Conservation (phyloP, 1,284 basidiomycete species). For the Apiotrichum gracile region DNA sequence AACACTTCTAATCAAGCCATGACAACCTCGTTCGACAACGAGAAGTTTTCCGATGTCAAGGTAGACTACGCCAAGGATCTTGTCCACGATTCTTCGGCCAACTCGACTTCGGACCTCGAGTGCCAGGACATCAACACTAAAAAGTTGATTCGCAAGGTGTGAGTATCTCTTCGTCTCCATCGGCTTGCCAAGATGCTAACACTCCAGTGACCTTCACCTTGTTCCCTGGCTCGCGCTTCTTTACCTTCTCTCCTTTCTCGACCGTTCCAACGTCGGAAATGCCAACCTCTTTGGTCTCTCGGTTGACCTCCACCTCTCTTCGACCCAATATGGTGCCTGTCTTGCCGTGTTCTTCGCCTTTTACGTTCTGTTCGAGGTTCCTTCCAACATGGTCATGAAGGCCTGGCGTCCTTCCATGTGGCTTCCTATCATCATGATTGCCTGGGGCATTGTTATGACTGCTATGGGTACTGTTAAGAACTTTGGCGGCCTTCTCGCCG, state of each 20-base stretch:
- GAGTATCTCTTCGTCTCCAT: not conserved
- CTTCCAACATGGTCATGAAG: constrained; percentile 56
- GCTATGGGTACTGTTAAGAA: constrained; percentile 45
- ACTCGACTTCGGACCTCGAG: not conserved
- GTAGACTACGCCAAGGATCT: not conserved
- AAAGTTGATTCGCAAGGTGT: constrained; percentile 10
- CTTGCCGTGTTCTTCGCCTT: constrained; percentile 42
- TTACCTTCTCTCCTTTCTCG: constrained; percentile 64
- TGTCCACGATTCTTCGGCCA: not conserved
- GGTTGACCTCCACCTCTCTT: constrained; percentile 21
- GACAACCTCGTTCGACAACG: not conserved
- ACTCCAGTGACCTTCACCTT: constrained; percentile 22
- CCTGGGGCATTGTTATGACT: constrained; percentile 48
- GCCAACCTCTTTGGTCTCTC: constrained; percentile 31
- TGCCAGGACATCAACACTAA: constrained; percentile 10
- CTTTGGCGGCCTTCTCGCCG: constrained; percentile 37
- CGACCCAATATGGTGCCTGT: constrained; percentile 26
- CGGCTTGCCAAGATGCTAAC: not conserved
- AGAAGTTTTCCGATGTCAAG: not conserved
- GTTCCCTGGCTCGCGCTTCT: constrained; percentile 50
- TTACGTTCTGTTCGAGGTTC: constrained; percentile 50
- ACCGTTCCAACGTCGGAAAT: constrained; percentile 68
- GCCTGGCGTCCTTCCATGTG: constrained; percentile 29
- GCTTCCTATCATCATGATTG: constrained; percentile 36
- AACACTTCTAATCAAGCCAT: not conserved